Evolutionary conservation across 441 rosid species (phyloP), one percentile per base, ranked within the genome.

Genomic region (Brassica hybrid): DNA sequence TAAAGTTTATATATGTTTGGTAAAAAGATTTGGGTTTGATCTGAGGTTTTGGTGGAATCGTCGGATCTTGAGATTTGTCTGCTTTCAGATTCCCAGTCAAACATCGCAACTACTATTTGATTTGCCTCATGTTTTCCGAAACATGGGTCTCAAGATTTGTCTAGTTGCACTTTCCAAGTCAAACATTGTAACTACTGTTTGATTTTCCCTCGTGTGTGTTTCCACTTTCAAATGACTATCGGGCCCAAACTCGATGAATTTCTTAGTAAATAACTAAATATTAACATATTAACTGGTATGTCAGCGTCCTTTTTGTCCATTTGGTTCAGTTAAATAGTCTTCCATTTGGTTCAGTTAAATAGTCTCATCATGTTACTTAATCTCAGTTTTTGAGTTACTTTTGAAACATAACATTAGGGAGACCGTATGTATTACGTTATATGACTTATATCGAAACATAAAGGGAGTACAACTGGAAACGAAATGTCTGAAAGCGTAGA

Each of bases 121-220:
- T 74, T 79, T 64, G 13, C 48, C 54, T 64, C 65, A 27, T 69
- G 57, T 43, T 14, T 30, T 30, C 34, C 34, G 34, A 30, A 30
- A 30, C 16, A 63, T 63, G 74, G 19, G 63, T 69, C 72, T 32
- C 72, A 57, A 54, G 48, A 74, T 69, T 74, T 79, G 79, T 79
- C 79, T 17, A 36, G 56, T 69, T 69, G 72, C 75, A 67, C 65
- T 69, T 79, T 74, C 71, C 21, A 54, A 69, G 82, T 74, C 79
- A 74, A 74, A 74, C 75, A 74, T 57, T 17, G 61, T 74, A 79
- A 74, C 78, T 13, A 79, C 82, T 74, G 67, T 57, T 43, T 63
- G 18, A 64, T 62, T 38, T 9, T 67, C 6, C 32, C 66, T 52
- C 50, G 65, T 68, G 77, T 52, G 36, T 52, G 36, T 71, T 71